Conservation (phyloP, 768 basidiomycete species). For the Paxillus rubicundulus region DNA sequence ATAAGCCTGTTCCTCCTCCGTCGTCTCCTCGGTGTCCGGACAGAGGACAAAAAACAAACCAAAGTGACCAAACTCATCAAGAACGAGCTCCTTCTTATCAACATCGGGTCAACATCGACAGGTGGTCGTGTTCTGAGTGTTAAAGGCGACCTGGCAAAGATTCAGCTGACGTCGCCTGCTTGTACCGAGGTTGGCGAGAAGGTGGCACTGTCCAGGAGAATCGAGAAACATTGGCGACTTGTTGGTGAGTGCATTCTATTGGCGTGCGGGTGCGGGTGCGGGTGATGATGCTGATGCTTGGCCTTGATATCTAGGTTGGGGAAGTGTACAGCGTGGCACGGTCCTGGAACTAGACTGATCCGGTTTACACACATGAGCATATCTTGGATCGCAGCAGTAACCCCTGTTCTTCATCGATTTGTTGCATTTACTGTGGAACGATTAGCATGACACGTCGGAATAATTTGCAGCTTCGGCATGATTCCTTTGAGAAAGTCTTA, state of each 20-base stretch:
- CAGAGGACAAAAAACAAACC: constrained; percentile 98
- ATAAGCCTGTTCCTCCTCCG: constrained; percentile 94
- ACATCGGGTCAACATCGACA: constrained; percentile 96
- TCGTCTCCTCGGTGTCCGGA: constrained; percentile 94
- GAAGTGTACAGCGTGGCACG: constrained; percentile 83
- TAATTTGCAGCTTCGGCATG: no score
- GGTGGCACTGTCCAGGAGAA: constrained; percentile 90
- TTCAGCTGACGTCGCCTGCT: constrained; percentile 89
- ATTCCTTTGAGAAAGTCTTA: no score
- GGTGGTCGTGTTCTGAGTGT: constrained; percentile 93
- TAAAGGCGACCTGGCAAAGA: constrained; percentile 93
- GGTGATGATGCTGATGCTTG: background rate
- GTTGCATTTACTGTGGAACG: background rate
- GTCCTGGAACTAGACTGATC: constrained; percentile 72
- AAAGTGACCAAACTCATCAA: constrained; percentile 91
- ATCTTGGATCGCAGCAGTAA: background rate
- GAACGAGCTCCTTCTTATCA: constrained; percentile 91
- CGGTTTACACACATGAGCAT: background rate
- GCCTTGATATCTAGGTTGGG: constrained; percentile 45
- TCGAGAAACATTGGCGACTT: constrained; percentile 98
- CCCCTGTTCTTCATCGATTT: background rate
- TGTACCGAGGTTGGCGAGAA: constrained; percentile 98
- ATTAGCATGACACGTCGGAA: background rate
- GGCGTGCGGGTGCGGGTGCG: background rate
- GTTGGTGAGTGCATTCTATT: constrained; percentile 62